These are phyloP conservation scores for Aspergillus sp. DNA, from an alignment of 2,329 filamentous ascomycete genomes.

Conservation along the genomic window DNA sequence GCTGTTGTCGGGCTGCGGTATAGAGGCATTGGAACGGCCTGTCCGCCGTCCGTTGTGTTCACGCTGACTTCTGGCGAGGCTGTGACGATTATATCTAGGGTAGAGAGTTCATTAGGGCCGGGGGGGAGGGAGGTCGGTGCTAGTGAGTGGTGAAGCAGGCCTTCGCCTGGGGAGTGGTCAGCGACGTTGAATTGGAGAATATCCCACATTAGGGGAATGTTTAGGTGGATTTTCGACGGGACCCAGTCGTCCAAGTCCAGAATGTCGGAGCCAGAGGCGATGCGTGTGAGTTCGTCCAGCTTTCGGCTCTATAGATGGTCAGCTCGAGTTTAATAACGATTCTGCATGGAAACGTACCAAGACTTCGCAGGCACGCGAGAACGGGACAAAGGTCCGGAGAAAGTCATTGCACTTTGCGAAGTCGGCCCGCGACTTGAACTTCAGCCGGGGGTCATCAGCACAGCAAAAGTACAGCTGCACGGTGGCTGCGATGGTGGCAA, in stretches of 20 bases:
- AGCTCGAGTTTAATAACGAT: not conserved
- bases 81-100: conserved; percentile 52
- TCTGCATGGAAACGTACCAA: conserved; percentile 40
- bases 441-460: conserved; percentile 49
- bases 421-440: conserved; percentile 54
- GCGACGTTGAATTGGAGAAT: conserved; percentile 50
- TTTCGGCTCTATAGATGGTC: conserved; percentile 43
- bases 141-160: conserved; percentile 47
- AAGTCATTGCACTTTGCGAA: conserved; percentile 54
- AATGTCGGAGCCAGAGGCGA: conserved; percentile 50
- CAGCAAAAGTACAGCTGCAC: conserved; percentile 57
- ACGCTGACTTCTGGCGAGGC: conserved; percentile 54
- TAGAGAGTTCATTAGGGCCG: conserved; percentile 21
- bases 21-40: conserved; percentile 47
- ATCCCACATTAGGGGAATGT: conserved; percentile 55
- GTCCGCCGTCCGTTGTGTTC: conserved; percentile 53
- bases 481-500: conserved; percentile 53
- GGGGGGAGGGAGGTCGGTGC: conserved; percentile 27
- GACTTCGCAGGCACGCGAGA: conserved; percentile 48
- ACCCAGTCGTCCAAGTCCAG: conserved; percentile 53
- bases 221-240: conserved; percentile 54
- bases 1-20: conserved; percentile 9
- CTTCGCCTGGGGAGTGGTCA: conserved; percentile 30
- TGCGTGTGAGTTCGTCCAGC: conserved; percentile 50
- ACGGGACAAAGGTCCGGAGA: conserved; percentile 49